phyloP scores from a whole-genome alignment of 805 yeast species.

The Candida anglica region DNA sequence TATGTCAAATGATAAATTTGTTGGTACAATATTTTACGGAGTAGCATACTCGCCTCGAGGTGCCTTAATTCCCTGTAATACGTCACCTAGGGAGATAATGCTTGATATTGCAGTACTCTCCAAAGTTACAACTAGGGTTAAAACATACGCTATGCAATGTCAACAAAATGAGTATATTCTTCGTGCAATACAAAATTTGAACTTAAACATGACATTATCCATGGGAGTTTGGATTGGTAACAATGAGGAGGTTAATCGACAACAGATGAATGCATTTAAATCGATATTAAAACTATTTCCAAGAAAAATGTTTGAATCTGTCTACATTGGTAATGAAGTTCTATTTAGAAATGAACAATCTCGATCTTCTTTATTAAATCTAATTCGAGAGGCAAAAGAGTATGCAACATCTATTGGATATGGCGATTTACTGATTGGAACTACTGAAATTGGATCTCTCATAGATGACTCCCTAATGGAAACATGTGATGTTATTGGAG shows the following conservation, averaged over 20 bases:
- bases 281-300: slow-evolving; percentile 41
- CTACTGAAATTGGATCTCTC: slow-evolving; percentile 54
- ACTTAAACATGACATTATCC: slow-evolving; percentile 52
- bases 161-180: slow-evolving; percentile 50
- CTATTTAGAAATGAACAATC: slow-evolving; percentile 49
- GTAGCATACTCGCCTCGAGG: slow-evolving; percentile 56
- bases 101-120: slow-evolving; percentile 57
- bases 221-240: slow-evolving; percentile 62
- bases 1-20: slow-evolving; percentile 30
- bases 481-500: slow-evolving; percentile 55
- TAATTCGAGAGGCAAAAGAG: slow-evolving; percentile 38
- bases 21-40: slow-evolving; percentile 45
- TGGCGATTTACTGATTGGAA: slow-evolving; percentile 51
- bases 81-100: slow-evolving; percentile 42
- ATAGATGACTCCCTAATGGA: slow-evolving; percentile 31
- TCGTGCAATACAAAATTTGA: slow-evolving; percentile 47
- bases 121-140: slow-evolving; percentile 52
- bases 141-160: slow-evolving; percentile 62
- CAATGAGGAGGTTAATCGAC: slow-evolving; percentile 39
- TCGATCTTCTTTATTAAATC: slow-evolving; percentile 29
- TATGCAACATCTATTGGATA: slow-evolving; percentile 30
- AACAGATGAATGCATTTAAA: slow-evolving; percentile 46
- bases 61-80: slow-evolving; percentile 56
- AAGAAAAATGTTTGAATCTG: slow-evolving; percentile 41
- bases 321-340: slow-evolving; percentile 63